A percentile compares a stretch with the other conserved stretches of the same genome.
Conservation (phyloP, 2,329 filamentous ascomycete species). For the Emergomyces pasteurianus region DNA sequence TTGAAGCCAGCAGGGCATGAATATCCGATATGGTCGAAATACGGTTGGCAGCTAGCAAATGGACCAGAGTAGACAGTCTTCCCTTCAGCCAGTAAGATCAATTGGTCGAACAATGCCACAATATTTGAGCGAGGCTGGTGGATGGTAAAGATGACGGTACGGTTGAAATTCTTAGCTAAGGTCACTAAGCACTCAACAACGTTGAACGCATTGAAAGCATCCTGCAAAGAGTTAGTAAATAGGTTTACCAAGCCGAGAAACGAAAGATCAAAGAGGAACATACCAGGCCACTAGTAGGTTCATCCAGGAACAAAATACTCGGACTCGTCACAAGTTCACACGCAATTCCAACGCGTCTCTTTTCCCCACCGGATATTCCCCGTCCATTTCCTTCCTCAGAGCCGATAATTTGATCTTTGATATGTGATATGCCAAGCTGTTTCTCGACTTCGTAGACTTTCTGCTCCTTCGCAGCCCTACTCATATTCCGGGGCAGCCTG, state of each 20-base stretch:
- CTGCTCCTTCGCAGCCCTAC: conserved; percentile 73
- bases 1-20: conserved; percentile 94
- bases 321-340: conserved; percentile 96
- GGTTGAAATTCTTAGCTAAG: conserved; percentile 88
- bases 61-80: conserved; percentile 88
- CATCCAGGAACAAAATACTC: conserved; percentile 92
- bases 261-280: conserved; percentile 42
- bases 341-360: conserved; percentile 88
- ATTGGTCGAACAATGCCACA: conserved; percentile 85
- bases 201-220: conserved; percentile 96
- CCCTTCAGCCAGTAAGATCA: conserved; percentile 83
- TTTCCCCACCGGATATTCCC: conserved; percentile 94
- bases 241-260: conserved; percentile 52
- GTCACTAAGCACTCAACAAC: conserved; percentile 93
- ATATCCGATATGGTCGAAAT: conserved; percentile 88
- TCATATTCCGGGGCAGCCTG: conserved; percentile 87
- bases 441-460: conserved; percentile 86
- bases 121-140: conserved; percentile 98
- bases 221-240: conserved; percentile 28
- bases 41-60: conserved; percentile 75
- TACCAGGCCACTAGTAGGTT: conserved; percentile 84
- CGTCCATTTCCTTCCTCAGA: conserved; percentile 90
- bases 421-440: conserved; percentile 87
- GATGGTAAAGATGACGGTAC: conserved; percentile 96
- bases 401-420: conserved; percentile 88